Conservation (phyloP, 176 grass and related monocot species). For the Cenchrus americanus region DNA sequence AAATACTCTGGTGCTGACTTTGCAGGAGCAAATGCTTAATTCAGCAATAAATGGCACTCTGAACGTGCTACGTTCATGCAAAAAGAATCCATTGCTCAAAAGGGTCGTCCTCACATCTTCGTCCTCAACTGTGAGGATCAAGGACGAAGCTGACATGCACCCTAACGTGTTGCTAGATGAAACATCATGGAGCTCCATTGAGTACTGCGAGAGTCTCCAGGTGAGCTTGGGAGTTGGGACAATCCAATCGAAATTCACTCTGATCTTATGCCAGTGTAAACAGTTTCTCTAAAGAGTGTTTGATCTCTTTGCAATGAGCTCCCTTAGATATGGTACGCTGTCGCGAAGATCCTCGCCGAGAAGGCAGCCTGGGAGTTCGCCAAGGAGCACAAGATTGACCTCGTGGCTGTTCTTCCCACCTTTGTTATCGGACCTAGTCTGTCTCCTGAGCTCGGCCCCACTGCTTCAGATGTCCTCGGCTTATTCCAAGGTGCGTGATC, state of each 20-base stretch:
- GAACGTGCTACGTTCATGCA: constrained; percentile 77
- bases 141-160: constrained; percentile 53
- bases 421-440: constrained; percentile 77
- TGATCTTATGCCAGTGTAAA: constrained; percentile 2
- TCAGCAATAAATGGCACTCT: constrained; percentile 77
- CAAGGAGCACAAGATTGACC: constrained; percentile 76
- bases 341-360: constrained; percentile 82
- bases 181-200: constrained; percentile 80
- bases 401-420: constrained; percentile 76
- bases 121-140: constrained; percentile 72
- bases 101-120: constrained; percentile 86
- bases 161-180: constrained; percentile 62
- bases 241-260: not conserved
- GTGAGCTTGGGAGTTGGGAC: constrained; percentile 16
- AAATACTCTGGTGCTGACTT: not conserved
- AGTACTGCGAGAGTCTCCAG: constrained; percentile 70
- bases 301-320: not conserved
- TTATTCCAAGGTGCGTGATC: constrained; percentile 61
- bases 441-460: constrained; percentile 57
- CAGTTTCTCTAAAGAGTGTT: not conserved
- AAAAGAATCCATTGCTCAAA: constrained; percentile 70
- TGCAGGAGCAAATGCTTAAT: constrained; percentile 44
- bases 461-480: constrained; percentile 65
- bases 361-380: constrained; percentile 91
- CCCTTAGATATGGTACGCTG: constrained; percentile 69